Evolutionary conservation across 768 basidiomycete genomes (phyloP), one percentile per base, ranked within the genome.

Genomic region (Neoboletus brunneissimus): DNA sequence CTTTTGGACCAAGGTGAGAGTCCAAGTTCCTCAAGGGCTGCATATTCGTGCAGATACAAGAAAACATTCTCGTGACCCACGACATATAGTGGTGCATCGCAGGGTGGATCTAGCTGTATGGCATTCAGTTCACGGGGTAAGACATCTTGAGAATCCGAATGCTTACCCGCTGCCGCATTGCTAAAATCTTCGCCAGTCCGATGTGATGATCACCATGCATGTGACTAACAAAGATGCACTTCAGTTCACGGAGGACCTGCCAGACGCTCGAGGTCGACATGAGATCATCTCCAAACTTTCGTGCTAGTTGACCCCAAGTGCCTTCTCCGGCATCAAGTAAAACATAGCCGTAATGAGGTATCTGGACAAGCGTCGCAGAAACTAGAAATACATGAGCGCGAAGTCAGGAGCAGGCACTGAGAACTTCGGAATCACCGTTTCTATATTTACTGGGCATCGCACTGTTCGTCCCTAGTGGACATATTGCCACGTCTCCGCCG

Each of bases 241-340:
- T 87, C 13, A 94, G 70, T 48, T 88, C 76, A n/a, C 85, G 75
- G 50, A 94, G 74, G 15, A 87, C 77, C 13, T 83, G 67, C 78
- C 82, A 82, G 3, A 82, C 83, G 53, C 77, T 77, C 11, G 66
- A 59, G 1, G 70, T 55, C 5, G 65, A 64, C 1, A 64, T 57
- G 5, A 62, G 65, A 35, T 80, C 77, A 18, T 75, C 65, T 2
- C 94, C 94, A 65, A 87, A 95, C 47, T 86, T 81, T 4, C 96
- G 80, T 3, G 79, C 78, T 4, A 98, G 79, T 66, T 98, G 96
- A 2, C 94, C 94, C 80, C 88, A 89, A 0, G 94, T 94, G 0
- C 94, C 94, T 73, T 98, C 96, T 0, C 96, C 96, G 0, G 81
- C 81, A 60, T 98, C 96, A 2, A 98, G 79, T n/a, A 98, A 73